Base-by-base conservation (phyloP, 371 early-diverging fungal species). In the Mortierella sp. region DNA sequence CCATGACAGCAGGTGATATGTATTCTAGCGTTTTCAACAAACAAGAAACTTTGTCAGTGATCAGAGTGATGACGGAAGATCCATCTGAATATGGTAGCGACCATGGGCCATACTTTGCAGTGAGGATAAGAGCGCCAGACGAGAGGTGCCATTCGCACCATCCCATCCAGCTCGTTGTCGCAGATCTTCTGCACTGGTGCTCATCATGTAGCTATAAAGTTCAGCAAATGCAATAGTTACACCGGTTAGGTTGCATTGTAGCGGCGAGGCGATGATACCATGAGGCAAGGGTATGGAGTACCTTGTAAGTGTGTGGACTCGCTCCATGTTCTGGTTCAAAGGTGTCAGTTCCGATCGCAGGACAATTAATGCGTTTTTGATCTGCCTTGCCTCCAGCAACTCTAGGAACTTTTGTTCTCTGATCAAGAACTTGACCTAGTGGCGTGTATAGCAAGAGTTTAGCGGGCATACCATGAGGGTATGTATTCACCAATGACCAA, bases 321-420 rank as follows among this genome's bases (percentile, higher is more conserved):
- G 76, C 3, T 85, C 82, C 40, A 81, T 79, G 65, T 91, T 84
- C 13, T 82, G 79, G 19, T 86, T 82, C 27, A 94, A 71, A 2
- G 94, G 90, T 7, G 92, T 83, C 31, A 96, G 69, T 65, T 95
- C 95, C 28, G 82, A 82, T 16, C 92, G 83, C 17, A 96, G 78
- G 0, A 92, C 88, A 2, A 78, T 57, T 28, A 95, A 63, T 6
- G 95, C 96, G 27, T 80, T 76, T 67, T 87, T 86, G 9, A 84
- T 79, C 28, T 91, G 68, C 25, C 79, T 52, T 9, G 67, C 45
- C 69, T 93, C 93, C 17, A 96, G 72, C 1, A 90, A 67, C 70
- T 96, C 96, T 56, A 95, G 67, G 74, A 88, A 96, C 72, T 92
- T 91, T 79, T 96, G 95, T 64, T 91, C 83, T 41, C 90, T 70